A percentile compares a stretch with the other conserved stretches of the same genome.
Conservation (phyloP, 345 rosid genomes). For the Brassica carinata region DNA sequence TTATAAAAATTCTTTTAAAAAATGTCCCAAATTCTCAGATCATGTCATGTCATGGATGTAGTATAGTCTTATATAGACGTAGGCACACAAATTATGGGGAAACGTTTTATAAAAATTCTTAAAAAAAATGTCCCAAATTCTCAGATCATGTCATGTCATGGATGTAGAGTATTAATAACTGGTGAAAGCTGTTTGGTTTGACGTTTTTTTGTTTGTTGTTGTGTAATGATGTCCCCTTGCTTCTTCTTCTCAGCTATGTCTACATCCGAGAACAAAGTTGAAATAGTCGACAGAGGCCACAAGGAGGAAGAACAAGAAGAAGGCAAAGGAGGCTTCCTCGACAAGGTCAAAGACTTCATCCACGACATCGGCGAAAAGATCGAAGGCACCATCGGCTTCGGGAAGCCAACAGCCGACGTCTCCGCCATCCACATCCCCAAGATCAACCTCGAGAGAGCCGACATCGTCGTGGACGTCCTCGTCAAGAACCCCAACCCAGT, state of each 20-base stretch:
- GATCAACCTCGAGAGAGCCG: constrained; percentile 85
- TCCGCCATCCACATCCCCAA: constrained; percentile 70
- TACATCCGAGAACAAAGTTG: constrained; percentile 45
- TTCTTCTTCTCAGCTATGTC: constrained; percentile 56
- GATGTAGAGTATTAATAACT: not conserved
- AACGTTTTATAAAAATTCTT: constrained; percentile 53
- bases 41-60: no score
- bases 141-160: no score
- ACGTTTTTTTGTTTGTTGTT: not conserved
- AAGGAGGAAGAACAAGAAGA: constrained; percentile 58
- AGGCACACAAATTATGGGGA: no score
- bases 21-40: no score
- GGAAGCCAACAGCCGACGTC: constrained; percentile 96
- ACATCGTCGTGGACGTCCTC: constrained; percentile 77
- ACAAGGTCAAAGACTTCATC: constrained; percentile 89
- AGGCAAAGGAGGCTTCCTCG: constrained; percentile 80
- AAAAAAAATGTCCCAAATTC: no score
- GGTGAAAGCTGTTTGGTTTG: not conserved
- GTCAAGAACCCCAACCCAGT: constrained; percentile 91
- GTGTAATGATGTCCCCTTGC: not conserved
- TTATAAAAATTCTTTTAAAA: no score
- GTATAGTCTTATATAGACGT: no score
- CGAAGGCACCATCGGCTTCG: constrained; percentile 90
- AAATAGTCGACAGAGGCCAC: constrained; percentile 53
- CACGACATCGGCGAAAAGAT: constrained; percentile 94